Percentiles rank a stretch among this genome's conserved stretches.
phyloP scores from a whole-genome alignment of 441 rosid species.

The Macaranga tanarius region DNA sequence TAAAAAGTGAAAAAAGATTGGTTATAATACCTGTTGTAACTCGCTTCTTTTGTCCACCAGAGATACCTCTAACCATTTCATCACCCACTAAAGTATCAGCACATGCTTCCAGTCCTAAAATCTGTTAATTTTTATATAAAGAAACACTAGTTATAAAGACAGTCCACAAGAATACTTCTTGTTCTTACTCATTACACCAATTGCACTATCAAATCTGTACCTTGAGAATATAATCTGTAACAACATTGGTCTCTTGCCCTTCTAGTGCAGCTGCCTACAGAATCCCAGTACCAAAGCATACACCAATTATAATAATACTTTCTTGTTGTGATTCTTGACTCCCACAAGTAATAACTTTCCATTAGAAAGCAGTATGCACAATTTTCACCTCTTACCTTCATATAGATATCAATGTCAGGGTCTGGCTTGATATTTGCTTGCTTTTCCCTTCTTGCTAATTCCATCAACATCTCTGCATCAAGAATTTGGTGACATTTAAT shows the following conservation, averaged over 20 bases:
- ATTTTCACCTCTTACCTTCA: slow-evolving; percentile 43
- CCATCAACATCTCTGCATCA: slow-evolving; percentile 51
- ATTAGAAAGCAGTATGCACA: background rate
- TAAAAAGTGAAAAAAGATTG: too few relatives aligned
- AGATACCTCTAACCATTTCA: slow-evolving; percentile 64
- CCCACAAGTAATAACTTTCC: background rate
- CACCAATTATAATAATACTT: background rate
- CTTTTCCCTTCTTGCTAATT: slow-evolving; percentile 62
- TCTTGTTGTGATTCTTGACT: background rate
- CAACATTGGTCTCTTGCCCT: slow-evolving; percentile 53
- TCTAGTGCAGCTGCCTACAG: slow-evolving; percentile 55
- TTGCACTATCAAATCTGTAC: slow-evolving; percentile 21
- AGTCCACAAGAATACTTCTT: too few relatives aligned
- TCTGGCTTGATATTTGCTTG: slow-evolving; percentile 63
- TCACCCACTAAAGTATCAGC: slow-evolving; percentile 67
- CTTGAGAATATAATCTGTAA: slow-evolving; percentile 65
- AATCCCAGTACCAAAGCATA: background rate
- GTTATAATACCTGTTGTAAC: slow-evolving; percentile 51
- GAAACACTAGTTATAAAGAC: background rate
- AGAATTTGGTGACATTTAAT: background rate
- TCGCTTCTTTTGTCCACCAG: slow-evolving; percentile 65
- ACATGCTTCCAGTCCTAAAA: slow-evolving; percentile 61
- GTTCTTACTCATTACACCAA: background rate
- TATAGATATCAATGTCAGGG: slow-evolving; percentile 60
- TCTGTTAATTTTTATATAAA: slow-evolving; percentile 28